phyloP scores from a whole-genome alignment of 345 rosid species.

The Punica granatum region DNA sequence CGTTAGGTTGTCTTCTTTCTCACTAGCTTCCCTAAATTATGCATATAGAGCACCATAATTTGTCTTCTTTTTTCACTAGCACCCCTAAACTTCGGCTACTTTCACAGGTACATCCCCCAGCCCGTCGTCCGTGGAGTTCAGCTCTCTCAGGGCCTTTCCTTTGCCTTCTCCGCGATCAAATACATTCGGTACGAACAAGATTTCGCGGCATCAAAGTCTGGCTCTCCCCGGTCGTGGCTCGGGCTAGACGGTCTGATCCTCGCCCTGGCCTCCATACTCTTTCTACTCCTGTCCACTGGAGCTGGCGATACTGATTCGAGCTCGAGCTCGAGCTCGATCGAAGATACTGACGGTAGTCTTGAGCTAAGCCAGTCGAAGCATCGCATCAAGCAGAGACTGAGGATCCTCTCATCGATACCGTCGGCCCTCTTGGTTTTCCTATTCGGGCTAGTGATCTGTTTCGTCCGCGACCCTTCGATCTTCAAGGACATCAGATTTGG shows the following conservation, averaged over 20 bases:
- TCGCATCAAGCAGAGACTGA: constrained; percentile 28
- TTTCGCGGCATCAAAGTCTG: constrained; percentile 46
- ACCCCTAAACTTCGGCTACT: constrained; percentile 8
- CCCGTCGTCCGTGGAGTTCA: constrained; percentile 94
- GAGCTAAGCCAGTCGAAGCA: constrained; percentile 8
- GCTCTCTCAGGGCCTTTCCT: constrained; percentile 88
- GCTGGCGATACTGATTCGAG: constrained; percentile 29
- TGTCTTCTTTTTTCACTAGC: not conserved
- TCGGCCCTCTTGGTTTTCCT: constrained; percentile 67
- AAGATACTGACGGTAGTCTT: constrained; percentile 1
- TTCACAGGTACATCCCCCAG: constrained; percentile 60
- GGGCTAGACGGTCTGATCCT: constrained; percentile 70
- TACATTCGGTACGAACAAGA: constrained; percentile 68
- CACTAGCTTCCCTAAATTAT: not conserved
- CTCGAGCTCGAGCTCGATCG: not conserved
- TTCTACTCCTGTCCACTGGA: constrained; percentile 58
- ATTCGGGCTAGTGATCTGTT: constrained; percentile 49
- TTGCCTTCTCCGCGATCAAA: constrained; percentile 83
- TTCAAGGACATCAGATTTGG: constrained; percentile 48
- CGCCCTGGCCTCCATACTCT: constrained; percentile 49
- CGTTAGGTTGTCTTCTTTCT: not conserved
- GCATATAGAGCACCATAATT: not conserved
- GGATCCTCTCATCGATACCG: constrained; percentile 51
- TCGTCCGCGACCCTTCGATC: constrained; percentile 55
- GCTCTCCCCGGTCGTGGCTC: constrained; percentile 58